Base-by-base conservation (phyloP, 345 rosid genomes). In the Noccaea caerulescens region DNA sequence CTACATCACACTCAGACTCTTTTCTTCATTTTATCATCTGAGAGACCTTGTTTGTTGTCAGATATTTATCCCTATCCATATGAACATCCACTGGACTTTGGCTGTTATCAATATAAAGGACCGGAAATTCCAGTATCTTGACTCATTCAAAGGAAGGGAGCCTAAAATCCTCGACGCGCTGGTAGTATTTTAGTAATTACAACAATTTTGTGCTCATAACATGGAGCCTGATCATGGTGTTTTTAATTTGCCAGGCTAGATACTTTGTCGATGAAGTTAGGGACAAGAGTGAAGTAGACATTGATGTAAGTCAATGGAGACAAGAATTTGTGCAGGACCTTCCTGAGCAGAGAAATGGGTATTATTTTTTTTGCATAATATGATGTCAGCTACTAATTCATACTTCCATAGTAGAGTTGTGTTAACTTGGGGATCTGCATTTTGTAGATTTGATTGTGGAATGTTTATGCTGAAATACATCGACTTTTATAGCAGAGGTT, bases 61-160 rank as follows among this genome's bases (percentile, higher is more conserved):
- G 99, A 88, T 95, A 80, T 95, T 95, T 83, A 83, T 92, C 72
- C 99, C 99, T 34, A 84, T 95, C 81, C 99, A 95, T 82, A 79
- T 71, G 77, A 87, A 81, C 68, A 83, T 88, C 62, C 99, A 95
- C 69, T 95, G 99, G 99, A 90, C 97, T 71, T 87, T 95, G 84
- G 98, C 97, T 41, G 80, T 95, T 59, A 95, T 95, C 33, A 88
- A 88, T 68, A 86, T 71, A 59, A 88, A 80, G 79, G 98, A 92
- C 74, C 78, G 68, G 73, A 95, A 90, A 62, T 82, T 95, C 83
- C 97, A 95, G 68, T 95, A 90, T 85, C 95, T 95, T 14, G 99
- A 95, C 79, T 95, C 99, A 12, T 93, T 92, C 6, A 84, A 80
- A 84, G 99, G 99, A 80, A 84, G 54, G 69, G 96, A 95, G 79